Percentiles rank a stretch among this genome's conserved stretches.
Evolutionary conservation across 2,329 filamentous ascomycete genomes (phyloP).

Genomic region (Diaporthe vaccinii): DNA sequence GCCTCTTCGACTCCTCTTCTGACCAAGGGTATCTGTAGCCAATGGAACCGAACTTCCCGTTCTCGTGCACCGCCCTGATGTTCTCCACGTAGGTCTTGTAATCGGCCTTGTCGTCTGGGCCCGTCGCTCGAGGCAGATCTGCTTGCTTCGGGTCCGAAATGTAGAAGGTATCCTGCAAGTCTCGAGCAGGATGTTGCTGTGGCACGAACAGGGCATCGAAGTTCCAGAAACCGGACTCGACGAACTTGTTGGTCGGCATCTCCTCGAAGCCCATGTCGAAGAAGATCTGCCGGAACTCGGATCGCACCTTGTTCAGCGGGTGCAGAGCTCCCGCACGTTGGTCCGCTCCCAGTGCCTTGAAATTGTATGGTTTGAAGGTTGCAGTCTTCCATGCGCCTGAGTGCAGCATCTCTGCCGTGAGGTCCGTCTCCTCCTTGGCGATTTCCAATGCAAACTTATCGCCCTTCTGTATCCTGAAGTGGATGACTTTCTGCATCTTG

Average conservation of each 20-base stretch:
- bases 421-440: conserved; percentile 91
- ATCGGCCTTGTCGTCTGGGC: conserved; percentile 71
- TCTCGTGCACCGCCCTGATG: conserved; percentile 87
- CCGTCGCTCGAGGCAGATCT: conserved; percentile 73
- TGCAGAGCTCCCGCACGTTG: conserved; percentile 73
- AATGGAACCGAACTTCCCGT: conserved; percentile 93
- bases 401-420: conserved; percentile 92
- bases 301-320: conserved; percentile 91
- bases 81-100: conserved; percentile 92
- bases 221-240: conserved; percentile 99
- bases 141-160: conserved; percentile 88
- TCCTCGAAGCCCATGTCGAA: conserved; percentile 99
- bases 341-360: conserved; percentile 69
- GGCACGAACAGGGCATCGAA: conserved; percentile 97
- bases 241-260: conserved; percentile 94
- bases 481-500: conserved; percentile 84
- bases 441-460: conserved; percentile 91
- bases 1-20: conserved; percentile 84
- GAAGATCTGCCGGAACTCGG: conserved; percentile 98
- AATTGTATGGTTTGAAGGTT: conserved; percentile 82
- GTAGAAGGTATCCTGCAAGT: conserved; percentile 97
- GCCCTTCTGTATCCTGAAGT: conserved; percentile 87
- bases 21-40: conserved; percentile 97
- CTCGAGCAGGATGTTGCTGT: conserved; percentile 96
- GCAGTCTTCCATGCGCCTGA: conserved; percentile 93